These are phyloP conservation scores for Blastosporella zonata DNA, from an alignment of 1,284 basidiomycete species.

Conservation along the genomic window DNA sequence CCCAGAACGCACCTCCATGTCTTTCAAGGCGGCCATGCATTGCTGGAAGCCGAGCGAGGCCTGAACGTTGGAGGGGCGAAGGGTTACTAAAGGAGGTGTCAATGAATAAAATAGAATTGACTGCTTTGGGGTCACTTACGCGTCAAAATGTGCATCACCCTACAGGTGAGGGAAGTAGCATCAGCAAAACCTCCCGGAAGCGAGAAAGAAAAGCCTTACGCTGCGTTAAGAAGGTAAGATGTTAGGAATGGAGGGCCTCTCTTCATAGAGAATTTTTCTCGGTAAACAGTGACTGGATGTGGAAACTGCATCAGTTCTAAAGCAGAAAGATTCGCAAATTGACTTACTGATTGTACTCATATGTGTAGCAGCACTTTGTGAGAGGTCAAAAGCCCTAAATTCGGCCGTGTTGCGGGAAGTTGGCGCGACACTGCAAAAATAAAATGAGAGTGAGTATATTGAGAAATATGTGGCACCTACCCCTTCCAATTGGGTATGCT, in stretches of 20 bases:
- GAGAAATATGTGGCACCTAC: conserved; percentile 31
- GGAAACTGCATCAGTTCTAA: not conserved
- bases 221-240: conserved; percentile 73
- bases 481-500: conserved; percentile 69
- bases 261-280: conserved; percentile 60
- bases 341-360: conserved; percentile 63
- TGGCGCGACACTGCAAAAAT: conserved; percentile 36
- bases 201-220: conserved; percentile 42
- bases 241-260: conserved; percentile 68
- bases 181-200: not conserved
- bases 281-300: conserved; percentile 52
- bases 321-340: not conserved
- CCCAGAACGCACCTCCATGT: conserved; percentile 59
- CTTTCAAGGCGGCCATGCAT: conserved; percentile 64
- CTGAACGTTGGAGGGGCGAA: conserved; percentile 67
- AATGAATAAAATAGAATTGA: not conserved
- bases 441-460: conserved; percentile 1
- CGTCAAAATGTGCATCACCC: conserved; percentile 83
- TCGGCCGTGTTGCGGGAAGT: conserved; percentile 39
- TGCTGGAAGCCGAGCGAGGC: conserved; percentile 66
- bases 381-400: conserved; percentile 72
- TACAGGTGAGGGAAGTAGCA: conserved; percentile 28
- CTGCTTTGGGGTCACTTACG: conserved; percentile 38
- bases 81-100: conserved; percentile 47
- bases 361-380: conserved; percentile 73